Evolutionary conservation across 2,329 filamentous ascomycete species (phyloP), one percentile per base, ranked within the genome.

Genomic region (Aspergillus sp.): DNA sequence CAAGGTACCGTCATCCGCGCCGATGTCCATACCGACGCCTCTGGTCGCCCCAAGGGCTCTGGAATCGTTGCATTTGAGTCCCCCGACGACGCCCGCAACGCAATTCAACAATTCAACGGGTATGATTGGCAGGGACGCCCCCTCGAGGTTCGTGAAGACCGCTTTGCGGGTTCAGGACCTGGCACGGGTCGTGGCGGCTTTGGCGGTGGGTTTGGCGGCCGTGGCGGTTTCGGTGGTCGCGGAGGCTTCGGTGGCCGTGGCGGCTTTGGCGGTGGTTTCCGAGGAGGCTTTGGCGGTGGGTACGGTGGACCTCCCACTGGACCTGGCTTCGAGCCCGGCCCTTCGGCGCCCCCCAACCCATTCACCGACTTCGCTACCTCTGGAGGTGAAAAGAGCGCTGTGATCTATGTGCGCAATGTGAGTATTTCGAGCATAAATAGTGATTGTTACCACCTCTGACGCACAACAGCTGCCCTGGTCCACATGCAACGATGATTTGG

Each of bases 1-100:
- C 76, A 87, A 72, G 92, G 91, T 66, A 84, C 86, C 60, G 92
- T 99, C 60, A 90, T 97, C 70, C 92, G 95, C 73, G 95, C 95
- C 63, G 95, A 99, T 77, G 93, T 99, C 58, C 93, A 99, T 76
- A 82, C 91, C 60, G 91, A 93, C 55, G 91, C 90, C 12, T 93
- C 96, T 70, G 93, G 95, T 63, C 88, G 93, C 63, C 92, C 95
- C 49, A 99, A 98, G 81, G 95, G 95, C 55, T 96, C 95, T 51
- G 95, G 95, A 65, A 96, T 98, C 58, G 95, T 99, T 61, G 92
- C 95, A 43, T 99, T 97, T 73, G 95, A 99, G 75, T 93, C 88
- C 57, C 87, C 92, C 1, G 93, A 98, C 58, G 95, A 99, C 77
- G 93, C 95, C 43, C 91, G 92, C 65, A 96, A 92, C 71, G 95